Percentiles rank a stretch among this genome's conserved stretches.
These are phyloP conservation scores for Cylindrodendrum hubeiense DNA, from an alignment of 2,329 filamentous ascomycete genomes.

Conservation along the genomic window DNA sequence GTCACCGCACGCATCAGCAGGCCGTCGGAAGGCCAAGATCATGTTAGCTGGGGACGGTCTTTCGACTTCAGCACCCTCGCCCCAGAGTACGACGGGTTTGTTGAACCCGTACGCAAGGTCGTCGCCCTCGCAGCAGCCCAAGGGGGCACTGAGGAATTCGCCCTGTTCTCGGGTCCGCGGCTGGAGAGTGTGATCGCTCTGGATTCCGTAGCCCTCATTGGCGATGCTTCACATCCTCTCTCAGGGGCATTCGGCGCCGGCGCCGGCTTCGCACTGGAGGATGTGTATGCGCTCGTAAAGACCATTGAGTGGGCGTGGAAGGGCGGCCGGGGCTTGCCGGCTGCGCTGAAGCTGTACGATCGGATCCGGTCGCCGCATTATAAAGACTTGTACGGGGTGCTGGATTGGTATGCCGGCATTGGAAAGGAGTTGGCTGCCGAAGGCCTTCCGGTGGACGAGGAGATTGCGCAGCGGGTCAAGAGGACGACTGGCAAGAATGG, in stretches of 20 bases:
- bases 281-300: constrained; percentile 42
- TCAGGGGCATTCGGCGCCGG: constrained; percentile 59
- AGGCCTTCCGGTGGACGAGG: constrained; percentile 34
- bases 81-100: constrained; percentile 46
- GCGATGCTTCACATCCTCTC: constrained; percentile 67
- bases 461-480: constrained; percentile 40
- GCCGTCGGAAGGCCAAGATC: constrained; percentile 37
- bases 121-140: constrained; percentile 44
- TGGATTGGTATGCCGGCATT: constrained; percentile 40
- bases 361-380: constrained; percentile 47
- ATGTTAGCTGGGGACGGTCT: constrained; percentile 47
- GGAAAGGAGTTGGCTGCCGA: constrained; percentile 31
- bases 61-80: constrained; percentile 37
- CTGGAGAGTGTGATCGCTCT: constrained; percentile 43
- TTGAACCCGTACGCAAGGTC: constrained; percentile 45
- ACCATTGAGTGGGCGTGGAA: constrained; percentile 41
- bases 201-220: constrained; percentile 59
- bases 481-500: constrained; percentile 36
- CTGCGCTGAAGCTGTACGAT: constrained; percentile 43
- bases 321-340: constrained; percentile 26
- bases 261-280: constrained; percentile 54
- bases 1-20: constrained; percentile 43
- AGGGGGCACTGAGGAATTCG: constrained; percentile 45
- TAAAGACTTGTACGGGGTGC: constrained; percentile 38
- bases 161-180: constrained; percentile 46